Evolutionary conservation across 768 basidiomycete genomes (phyloP), one percentile per base, ranked within the genome.

Genomic region (Collybia mongolica): DNA sequence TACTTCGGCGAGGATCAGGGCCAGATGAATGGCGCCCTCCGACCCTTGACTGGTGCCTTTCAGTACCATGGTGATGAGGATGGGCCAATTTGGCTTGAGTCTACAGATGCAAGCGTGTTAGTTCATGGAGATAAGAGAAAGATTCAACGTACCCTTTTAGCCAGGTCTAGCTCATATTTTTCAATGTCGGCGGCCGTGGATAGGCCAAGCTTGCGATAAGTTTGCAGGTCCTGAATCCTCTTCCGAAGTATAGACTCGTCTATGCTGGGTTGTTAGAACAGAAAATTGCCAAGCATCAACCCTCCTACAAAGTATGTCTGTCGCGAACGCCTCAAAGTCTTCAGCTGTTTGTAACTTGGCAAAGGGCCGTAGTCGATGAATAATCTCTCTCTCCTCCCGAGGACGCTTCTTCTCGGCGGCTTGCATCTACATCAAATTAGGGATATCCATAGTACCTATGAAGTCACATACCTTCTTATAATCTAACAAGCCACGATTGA

Each of bases 361-460:
- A 66, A 98, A 98, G 2, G 93, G 91, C 55, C 95, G 88, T 48
- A 95, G 77, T 20, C 94, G 84, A 58, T 92, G 84, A 19, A 93
- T 68, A 48, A 98, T 86, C 54, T 98, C 97, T 56, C 89, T 83
- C 60, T 98, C 95, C 54, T 98, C 96, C 59, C 89, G 86, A 6
- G 81, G 80, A 15, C 93, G 77, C 65, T 97, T 98, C 72, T 95
- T 90, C 57, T 99, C 96, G 2, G 80, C 79, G 8, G 91, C 90
- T 77, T 90, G 86, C 74, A 93, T 88, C 96, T 97, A 61, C 18
- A 26, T 44, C 36, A 23, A 8, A 26, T 20, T 44, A 28, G 54
- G 39, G 26, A 40, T 44, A 32, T 32, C 14, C 14, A 9, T 14
- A 32, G 11, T 9, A 32, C 14, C 4, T 49, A 29, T 22, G 49